Base-by-base conservation (phyloP, 129 eudicot genomes). In the Tagetes erecta region DNA sequence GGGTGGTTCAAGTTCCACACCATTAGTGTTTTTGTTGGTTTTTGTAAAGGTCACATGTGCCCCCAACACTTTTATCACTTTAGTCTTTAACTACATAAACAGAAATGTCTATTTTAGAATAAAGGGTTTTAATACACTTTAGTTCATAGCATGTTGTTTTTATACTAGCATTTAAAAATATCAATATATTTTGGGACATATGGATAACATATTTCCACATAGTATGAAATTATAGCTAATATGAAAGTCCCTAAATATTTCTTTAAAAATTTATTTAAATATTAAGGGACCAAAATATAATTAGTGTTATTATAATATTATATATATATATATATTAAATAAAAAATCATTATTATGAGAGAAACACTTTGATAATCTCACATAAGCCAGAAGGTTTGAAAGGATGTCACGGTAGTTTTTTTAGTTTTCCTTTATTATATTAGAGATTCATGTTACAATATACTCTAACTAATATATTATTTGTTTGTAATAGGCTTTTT, bases 11-110 rank as follows among this genome's bases (percentile, higher is more conserved):
- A 14, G 44, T 36, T 62, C 9, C 27, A 51, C 74, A 70, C 20
- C 34, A 69, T 70, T 70, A 70, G 49, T 62, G 60, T n/a, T 0
- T 74, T 53, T 53, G 80, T 76, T 67, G 67, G 67, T 76, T 76
- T 67, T 58, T 33, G 64, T 58, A 34, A 58, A 39, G 39, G 12
- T 58, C 39, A 33, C 64, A 58, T 76, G 65, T 76, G 37, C 52
- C 14, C 14, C 49, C 64, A 70, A 71, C 37, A n/a, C 49, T 55
- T 51, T 45, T n/a, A 38, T 44, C 73, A 76, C 57, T 76, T 41
- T 52, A 46, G 10, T 40, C 66, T 58, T 62, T 30, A 75, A 63
- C 51, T 2, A 6, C 11, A 45, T 6, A 45, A 3, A 30, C 31
- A 71, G 55, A n/a, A 34, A 40, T 38, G 20, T 63, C 0, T 6